Evolutionary conservation across 169 alveolate species (phyloP), one percentile per base, ranked within the genome.

Genomic region (Eimeria praecox): DNA sequence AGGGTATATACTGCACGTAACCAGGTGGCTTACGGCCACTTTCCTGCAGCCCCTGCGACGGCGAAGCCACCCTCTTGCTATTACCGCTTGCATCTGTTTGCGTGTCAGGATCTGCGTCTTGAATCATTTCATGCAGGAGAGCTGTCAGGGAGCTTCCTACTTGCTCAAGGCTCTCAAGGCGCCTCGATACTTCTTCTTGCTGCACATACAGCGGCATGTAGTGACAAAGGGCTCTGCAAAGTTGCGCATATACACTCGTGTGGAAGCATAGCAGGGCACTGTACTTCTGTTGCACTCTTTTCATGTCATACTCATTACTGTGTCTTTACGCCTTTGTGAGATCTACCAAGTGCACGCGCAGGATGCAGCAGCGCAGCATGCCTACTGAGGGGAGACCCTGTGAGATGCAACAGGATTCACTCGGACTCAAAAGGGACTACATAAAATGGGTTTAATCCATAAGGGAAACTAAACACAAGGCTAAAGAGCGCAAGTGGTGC

Each of bases 81-180:
- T 0, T 33, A 20, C 88, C 64, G 24, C 2, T 18, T 10, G 33
- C 5, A 10, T 40, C 64, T 42, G 73, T 27, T 46, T 30, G 90
- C n/a, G 44, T 80, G 66, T 49, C 71, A 9, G 30, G 27, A 4
- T 71, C 83, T 9, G 91, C n/a, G 10, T 52, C 75, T 83, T 83
- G 75, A 22, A 83, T n/a, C 35, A 83, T 10, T 16, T 83, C 91
- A 24, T 38, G 44, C 54, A 83, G 49, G 9, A 49, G 42, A 4
- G 73, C 0, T 66, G 35, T n/a, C 22, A 83, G 75, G 10, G 35
- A n/a, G 33, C 24, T 52, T 20, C n/a, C 91, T 6, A 83, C 52
- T 38, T 54, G 91, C 10, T 83, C 91, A 5, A 83, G 91, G 27
- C 52, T n/a, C 91, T 83, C 91, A 12, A 83, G 91, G 22, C 91